Evolutionary conservation across 2,329 filamentous ascomycete species (phyloP), one percentile per base, ranked within the genome.

Genomic region (Orbilia quercus): DNA sequence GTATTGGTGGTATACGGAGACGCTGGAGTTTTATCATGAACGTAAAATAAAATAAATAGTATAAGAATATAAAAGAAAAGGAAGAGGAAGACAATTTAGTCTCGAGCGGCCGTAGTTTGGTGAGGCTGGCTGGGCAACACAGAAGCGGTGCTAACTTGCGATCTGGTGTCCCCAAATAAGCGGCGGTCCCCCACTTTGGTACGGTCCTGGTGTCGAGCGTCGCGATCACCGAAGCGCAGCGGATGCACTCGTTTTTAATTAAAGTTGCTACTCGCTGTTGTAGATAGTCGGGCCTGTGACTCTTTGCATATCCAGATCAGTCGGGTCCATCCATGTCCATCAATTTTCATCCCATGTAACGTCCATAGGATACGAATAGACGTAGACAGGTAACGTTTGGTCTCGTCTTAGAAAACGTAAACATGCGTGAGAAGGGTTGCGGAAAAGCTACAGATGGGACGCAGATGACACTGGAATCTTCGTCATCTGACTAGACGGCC

Each of bases 41-140:
- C 14, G 42, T 7, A 31, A 31, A 31, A 25, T 16, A 51, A 36
- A 47, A 62, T 38, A 40, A 11, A 18, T 22, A 11, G 12, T n/a
- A 60, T 59, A 59, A 47, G 14, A 16, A 22, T 36, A 31, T 38
- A 50, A 60, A 25, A 23, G 31, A 36, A 22, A 36, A 40, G 51
- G 40, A 25, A 40, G 25, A 48, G 45, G 57, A 48, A 40, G 28
- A 31, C 9, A 18, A 31, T 44, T 51, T 64, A 16, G 7, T 28
- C 55, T 40, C 14, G 38, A 45, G 58, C 9, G 28, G 28, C 9
- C 28, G 28, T 31, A 31, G 28, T 31, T 9, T 40, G 16, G 53
- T 59, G 64, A 66, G 64, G 64, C 65, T 62, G 65, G 65, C 57
- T 63, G 65, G 62, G 65, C 65, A 70, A 70, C 65, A 70, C 65